A percentile compares a stretch with the other conserved stretches of the same genome.
Evolutionary conservation across 192 early-diverging fungal genomes (phyloP).

Genomic region (Endogone sp.): DNA sequence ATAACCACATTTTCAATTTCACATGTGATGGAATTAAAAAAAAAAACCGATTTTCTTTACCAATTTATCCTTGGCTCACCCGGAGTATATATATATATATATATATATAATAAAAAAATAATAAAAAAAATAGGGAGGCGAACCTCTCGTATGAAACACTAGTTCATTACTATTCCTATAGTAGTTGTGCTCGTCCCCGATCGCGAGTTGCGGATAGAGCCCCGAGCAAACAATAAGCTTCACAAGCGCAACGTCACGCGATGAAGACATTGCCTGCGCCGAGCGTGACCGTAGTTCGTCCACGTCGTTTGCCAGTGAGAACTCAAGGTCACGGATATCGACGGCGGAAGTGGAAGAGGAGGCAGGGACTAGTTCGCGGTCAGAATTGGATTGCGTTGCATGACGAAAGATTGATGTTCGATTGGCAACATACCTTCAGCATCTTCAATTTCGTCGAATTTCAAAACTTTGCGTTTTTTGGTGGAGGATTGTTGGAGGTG

Average conservation of each 20-base stretch:
- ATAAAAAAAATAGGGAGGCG: neutral
- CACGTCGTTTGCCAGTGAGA: slow-evolving; percentile 51
- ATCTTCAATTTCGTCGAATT: slow-evolving; percentile 27
- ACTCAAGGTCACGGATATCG: slow-evolving; percentile 58
- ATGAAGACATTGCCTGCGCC: slow-evolving; percentile 23
- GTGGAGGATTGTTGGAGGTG: slow-evolving; percentile 28
- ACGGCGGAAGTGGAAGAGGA: neutral
- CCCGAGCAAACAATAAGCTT: slow-evolving; percentile 61
- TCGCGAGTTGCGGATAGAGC: slow-evolving; percentile 62
- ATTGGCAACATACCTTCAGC: slow-evolving; percentile 3
- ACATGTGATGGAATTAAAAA: too few relatives aligned
- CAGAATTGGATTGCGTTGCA: too few relatives aligned
- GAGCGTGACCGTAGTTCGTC: slow-evolving; percentile 31
- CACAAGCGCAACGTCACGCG: slow-evolving; percentile 45
- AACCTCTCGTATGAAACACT: slow-evolving; percentile 57
- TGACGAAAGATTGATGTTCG: neutral
- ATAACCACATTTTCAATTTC: neutral
- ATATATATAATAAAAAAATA: too few relatives aligned
- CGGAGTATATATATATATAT: too few relatives aligned
- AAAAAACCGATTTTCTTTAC: too few relatives aligned
- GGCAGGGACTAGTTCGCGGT: too few relatives aligned
- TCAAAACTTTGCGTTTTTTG: slow-evolving; percentile 35
- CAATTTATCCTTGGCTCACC: too few relatives aligned
- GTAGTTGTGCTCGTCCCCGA: slow-evolving; percentile 62
- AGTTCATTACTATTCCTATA: slow-evolving; percentile 43